Percentiles rank a stretch among this genome's conserved stretches.
Conservation (phyloP, 371 early-diverging fungal genomes). For the Mucor plumbeus region DNA sequence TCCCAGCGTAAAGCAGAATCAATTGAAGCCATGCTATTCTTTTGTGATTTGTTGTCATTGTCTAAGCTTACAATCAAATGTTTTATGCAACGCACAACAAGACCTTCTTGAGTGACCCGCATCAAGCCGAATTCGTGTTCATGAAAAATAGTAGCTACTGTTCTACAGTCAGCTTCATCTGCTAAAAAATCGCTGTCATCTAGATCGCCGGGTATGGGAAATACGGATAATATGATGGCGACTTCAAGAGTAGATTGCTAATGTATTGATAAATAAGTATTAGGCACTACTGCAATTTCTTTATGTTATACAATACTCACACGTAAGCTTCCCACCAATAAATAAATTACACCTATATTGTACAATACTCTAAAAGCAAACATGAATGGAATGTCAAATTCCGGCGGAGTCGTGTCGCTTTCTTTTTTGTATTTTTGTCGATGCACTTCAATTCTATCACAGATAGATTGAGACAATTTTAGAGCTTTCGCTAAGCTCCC, state of each 20-base stretch:
- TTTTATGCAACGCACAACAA: slow-evolving; percentile 50
- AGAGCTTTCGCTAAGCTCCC: slow-evolving; percentile 48
- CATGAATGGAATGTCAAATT: slow-evolving; percentile 51
- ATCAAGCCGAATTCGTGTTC: slow-evolving; percentile 50
- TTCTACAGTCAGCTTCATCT: slow-evolving; percentile 46
- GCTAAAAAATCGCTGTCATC: slow-evolving; percentile 43
- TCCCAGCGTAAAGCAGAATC: slow-evolving; percentile 54
- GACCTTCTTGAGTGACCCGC: slow-evolving; percentile 48
- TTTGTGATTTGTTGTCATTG: slow-evolving; percentile 27
- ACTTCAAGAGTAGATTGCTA: slow-evolving; percentile 52
- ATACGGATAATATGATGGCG: slow-evolving; percentile 54
- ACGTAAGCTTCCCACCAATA: slow-evolving; percentile 48
- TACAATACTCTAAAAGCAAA: slow-evolving; percentile 51
- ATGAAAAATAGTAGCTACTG: slow-evolving; percentile 35
- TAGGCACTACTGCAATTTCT: too few species aligned
- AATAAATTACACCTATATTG: slow-evolving; percentile 50
- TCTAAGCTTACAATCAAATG: slow-evolving; percentile 50
- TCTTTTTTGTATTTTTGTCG: slow-evolving; percentile 37
- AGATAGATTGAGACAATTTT: slow-evolving; percentile 43
- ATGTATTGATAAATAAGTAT: neutral
- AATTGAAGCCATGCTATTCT: slow-evolving; percentile 46
- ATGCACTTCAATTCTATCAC: slow-evolving; percentile 49
- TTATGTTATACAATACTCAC: slow-evolving; percentile 17
- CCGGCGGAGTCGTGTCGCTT: slow-evolving; percentile 18
- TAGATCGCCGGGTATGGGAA: slow-evolving; percentile 40